These are phyloP conservation scores for Verticillium isaacii DNA, from an alignment of 2,329 filamentous ascomycete species.

Conservation along the genomic window DNA sequence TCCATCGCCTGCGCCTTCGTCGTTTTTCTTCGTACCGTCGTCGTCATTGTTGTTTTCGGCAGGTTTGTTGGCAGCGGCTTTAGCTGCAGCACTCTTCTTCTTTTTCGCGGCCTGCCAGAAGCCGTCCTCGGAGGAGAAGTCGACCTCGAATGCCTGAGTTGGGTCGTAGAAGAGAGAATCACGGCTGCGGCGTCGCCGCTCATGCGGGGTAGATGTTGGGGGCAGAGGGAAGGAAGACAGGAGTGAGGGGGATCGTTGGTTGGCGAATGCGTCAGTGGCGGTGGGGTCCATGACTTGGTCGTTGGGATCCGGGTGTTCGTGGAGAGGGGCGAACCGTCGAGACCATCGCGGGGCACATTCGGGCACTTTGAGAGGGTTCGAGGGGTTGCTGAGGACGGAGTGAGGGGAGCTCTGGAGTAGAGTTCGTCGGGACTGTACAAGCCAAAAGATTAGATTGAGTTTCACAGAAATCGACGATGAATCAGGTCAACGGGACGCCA, in stretches of 20 bases:
- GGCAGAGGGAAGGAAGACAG: slow-evolving; percentile 15
- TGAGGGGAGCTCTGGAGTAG: neutral
- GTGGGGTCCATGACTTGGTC: slow-evolving; percentile 24
- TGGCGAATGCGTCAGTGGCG: slow-evolving; percentile 24
- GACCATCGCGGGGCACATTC: slow-evolving; percentile 31
- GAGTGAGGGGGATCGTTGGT: slow-evolving; percentile 15
- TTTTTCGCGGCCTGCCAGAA: slow-evolving; percentile 51
- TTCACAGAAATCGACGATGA: neutral
- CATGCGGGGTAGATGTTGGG: slow-evolving; percentile 15
- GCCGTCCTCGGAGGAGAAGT: slow-evolving; percentile 51
- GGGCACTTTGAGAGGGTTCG: slow-evolving; percentile 23
- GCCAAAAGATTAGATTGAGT: slow-evolving; percentile 9
- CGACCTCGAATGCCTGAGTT: slow-evolving; percentile 41
- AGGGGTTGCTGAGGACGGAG: slow-evolving; percentile 1
- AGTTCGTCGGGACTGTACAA: slow-evolving; percentile 8
- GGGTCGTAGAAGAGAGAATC: slow-evolving; percentile 41
- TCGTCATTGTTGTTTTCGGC: slow-evolving; percentile 38
- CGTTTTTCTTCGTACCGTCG: slow-evolving; percentile 30
- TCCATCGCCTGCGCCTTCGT: slow-evolving; percentile 27
- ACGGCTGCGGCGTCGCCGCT: slow-evolving; percentile 14
- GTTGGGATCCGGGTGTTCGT: slow-evolving; percentile 15
- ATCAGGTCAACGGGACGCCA: neutral
- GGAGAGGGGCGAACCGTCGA: slow-evolving; percentile 17
- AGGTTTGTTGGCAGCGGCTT: slow-evolving; percentile 32
- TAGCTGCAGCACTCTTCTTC: slow-evolving; percentile 47